Evolutionary conservation across 1,139 yeast species (phyloP).

Genomic region (Magnusiomyces tetraspermus): DNA sequence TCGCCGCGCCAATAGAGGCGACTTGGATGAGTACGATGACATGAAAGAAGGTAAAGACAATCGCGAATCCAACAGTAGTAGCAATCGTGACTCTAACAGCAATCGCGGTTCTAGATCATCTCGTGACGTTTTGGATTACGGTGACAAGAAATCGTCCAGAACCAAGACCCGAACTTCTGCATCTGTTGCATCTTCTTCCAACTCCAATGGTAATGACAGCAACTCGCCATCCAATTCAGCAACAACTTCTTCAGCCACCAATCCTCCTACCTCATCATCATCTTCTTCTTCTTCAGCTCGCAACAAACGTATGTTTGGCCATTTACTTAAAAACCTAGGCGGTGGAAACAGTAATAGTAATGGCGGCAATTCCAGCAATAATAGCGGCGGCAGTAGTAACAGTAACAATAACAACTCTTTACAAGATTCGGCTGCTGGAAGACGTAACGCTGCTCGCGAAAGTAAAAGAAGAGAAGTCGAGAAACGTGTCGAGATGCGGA

Average conservation of each 20-base stretch:
- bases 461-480: conserved; percentile 11
- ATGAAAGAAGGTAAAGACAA: not conserved
- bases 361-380: too few species aligned
- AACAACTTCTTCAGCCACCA: not conserved
- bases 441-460: conserved; percentile 2
- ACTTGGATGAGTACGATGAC: not conserved
- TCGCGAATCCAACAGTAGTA: not conserved
- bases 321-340: conserved; percentile 9
- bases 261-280: not conserved
- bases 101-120: not conserved
- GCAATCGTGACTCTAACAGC: not conserved
- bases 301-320: conserved; percentile 13
- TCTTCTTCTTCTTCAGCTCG: conserved; percentile 2
- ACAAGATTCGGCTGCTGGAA: not conserved
- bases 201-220: not conserved
- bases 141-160: not conserved
- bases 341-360: too few species aligned
- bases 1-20: not conserved
- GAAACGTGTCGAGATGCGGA: conserved; percentile 7
- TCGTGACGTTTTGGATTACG: not conserved
- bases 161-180: not conserved
- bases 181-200: not conserved
- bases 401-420: too few species aligned
- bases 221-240: not conserved
- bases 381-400: too few species aligned